Percentiles rank a stretch among this genome's conserved stretches.
Conservation (phyloP, 75 land plant genomes). For the Selaginella moellendorffii region DNA sequence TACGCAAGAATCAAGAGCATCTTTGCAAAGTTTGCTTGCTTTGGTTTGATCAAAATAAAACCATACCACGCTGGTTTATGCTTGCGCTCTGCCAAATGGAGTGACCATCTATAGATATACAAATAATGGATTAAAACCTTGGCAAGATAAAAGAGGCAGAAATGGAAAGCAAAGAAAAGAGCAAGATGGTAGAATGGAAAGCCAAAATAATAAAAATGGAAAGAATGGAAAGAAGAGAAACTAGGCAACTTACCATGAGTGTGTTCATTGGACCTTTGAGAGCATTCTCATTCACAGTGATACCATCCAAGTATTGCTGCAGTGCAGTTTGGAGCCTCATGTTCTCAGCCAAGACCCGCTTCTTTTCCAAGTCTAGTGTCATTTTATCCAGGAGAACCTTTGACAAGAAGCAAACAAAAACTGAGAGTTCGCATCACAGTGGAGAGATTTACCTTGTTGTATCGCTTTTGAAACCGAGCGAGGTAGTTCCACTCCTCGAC, state of each 20-base stretch:
- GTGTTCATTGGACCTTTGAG: background rate
- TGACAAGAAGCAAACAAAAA: background rate
- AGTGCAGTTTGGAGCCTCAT: background rate
- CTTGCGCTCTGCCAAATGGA: background rate
- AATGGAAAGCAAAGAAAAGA: background rate
- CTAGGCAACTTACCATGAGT: background rate
- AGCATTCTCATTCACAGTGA: slow-evolving; percentile 5
- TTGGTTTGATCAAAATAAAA: no score
- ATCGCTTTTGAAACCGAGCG: slow-evolving; percentile 19
- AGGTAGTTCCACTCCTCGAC: slow-evolving; percentile 23
- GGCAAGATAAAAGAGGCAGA: no score
- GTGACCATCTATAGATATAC: slow-evolving; percentile 19
- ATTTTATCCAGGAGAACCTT: slow-evolving; percentile 27
- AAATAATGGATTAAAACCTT: no score
- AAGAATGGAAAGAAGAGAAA: background rate
- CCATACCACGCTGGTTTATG: no score
- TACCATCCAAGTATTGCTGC: slow-evolving; percentile 3
- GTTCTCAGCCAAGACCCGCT: background rate
- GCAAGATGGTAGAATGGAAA: no score
- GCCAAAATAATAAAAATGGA: background rate
- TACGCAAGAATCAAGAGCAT: no score
- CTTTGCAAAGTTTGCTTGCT: no score
- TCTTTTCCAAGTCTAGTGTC: slow-evolving; percentile 12
- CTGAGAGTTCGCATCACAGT: background rate
- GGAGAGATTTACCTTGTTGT: slow-evolving; percentile 17